These are phyloP conservation scores for Leccinum pallidistipes DNA, from an alignment of 1,284 basidiomycete genomes.

Conservation along the genomic window DNA sequence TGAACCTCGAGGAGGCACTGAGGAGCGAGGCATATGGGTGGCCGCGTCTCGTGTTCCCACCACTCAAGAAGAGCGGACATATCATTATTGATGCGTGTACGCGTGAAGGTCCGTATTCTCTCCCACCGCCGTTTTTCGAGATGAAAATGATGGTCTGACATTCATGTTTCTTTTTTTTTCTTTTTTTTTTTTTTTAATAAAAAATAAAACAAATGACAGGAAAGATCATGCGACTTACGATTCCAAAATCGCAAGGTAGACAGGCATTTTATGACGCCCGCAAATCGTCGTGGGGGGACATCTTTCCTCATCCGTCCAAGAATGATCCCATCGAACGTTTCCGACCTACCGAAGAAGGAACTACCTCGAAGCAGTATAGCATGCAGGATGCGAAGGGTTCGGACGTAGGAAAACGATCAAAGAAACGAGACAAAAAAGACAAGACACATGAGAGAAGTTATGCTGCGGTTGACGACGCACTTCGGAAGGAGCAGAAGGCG, in stretches of 20 bases:
- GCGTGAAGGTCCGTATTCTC: conserved; percentile 58
- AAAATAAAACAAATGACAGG: conserved; percentile 45
- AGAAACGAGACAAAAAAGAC: conserved; percentile 30
- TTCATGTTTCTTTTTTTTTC: conserved; percentile 32
- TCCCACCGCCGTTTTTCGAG: conserved; percentile 5
- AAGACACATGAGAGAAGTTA: conserved; percentile 40
- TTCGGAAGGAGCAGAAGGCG: conserved; percentile 41
- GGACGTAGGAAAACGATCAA: conserved; percentile 62
- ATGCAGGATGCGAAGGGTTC: conserved; percentile 34
- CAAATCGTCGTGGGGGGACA: conserved; percentile 91
- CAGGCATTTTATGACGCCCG: conserved; percentile 95
- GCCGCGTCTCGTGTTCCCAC: conserved; percentile 90
- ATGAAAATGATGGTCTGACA: conserved; percentile 8
- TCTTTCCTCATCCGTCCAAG: conserved; percentile 88
- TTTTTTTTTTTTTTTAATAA: neutral
- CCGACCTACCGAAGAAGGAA: conserved; percentile 39
- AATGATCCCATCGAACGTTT: conserved; percentile 67
- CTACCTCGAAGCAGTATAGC: conserved; percentile 6
- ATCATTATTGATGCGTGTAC: conserved; percentile 92
- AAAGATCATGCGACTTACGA: conserved; percentile 87
- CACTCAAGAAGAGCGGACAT: conserved; percentile 91
- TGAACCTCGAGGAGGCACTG: conserved; percentile 49
- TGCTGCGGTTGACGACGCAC: conserved; percentile 27
- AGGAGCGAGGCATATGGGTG: conserved; percentile 75
- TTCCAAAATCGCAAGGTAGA: conserved; percentile 91